Evolutionary conservation across 495 filamentous ascomycete species (phyloP), one percentile per base, ranked within the genome.

Genomic region (Xylaria venustula): DNA sequence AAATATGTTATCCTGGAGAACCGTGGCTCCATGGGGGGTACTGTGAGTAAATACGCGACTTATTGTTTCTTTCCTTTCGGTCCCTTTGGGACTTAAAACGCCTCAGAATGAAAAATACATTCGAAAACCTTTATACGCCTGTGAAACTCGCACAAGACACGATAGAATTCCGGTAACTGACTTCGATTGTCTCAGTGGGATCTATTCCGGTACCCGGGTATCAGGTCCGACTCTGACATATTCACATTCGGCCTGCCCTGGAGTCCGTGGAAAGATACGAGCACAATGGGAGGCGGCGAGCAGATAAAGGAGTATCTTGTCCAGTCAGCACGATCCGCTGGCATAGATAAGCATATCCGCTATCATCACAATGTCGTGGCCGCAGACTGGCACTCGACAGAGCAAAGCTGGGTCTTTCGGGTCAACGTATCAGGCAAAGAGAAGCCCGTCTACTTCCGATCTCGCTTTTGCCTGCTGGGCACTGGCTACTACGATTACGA

Each of bases 401-500:
- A 81, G 34, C 80, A 88, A 60, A 67, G 54, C 46, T 94, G 90
- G 90, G 80, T 77, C 23, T 70, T 92, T 6, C 60, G 69, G 0
- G 80, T 89, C 14, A 75, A 83, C 28, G 81, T 80, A 6, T 65
- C 71, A 32, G 68, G 77, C 40, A 11, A 58, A 12, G 28, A 58
- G 44, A 82, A 74, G 41, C 50, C 49, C 0, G 28, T 54, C 41
- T 69, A 67, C 9, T 68, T 81, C 58, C 80, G 71, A 46, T 74
- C 83, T 5, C 78, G 79, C 19, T 90, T 87, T 69, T 48, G 88
- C 26, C 73, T 91, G 53, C 71, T 83, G 48, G 82, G 83, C 64
- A 87, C 83, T 0, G 89, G 89, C 15, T 91, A 90, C 71, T 88
- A 87, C 66, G 81, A 86, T 67, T 90, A 91, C 73, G 68, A 84